Base-by-base conservation (phyloP, 768 basidiomycete genomes). In the Coprinopsis sp. region DNA sequence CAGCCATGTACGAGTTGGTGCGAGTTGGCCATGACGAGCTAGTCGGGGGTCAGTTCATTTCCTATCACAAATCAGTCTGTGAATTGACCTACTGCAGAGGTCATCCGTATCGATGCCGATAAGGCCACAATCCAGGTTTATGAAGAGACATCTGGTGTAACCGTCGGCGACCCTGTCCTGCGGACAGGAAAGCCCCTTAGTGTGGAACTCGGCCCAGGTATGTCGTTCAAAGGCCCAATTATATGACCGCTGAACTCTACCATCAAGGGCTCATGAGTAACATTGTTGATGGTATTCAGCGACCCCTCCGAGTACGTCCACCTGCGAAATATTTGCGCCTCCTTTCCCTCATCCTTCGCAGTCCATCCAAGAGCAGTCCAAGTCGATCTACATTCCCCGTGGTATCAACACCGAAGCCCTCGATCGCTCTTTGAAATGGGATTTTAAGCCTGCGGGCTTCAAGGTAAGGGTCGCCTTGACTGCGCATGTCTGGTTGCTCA, bases 41-140 rank as follows among this genome's bases (percentile, higher is more conserved):
- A 13, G 95, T 97, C 22, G 95, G 95, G 71, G 94, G 93, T 94
- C 58, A 51, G 73, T 64, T n/a, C 16, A 37, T 31, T 45, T 18
- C 8, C 40, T 19, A 18, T 25, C 13, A 27, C 37, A 31, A 24
- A 37, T 24, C 37, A 29, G 23, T 31, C 29, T 49, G 11, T 31
- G 19, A 40, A 28, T 21, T 8, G 22, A 23, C 16, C 7, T 2
- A 21, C 19, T 33, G 18, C 59, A 94, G 96, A 99, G 91, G 96
- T 99, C 58, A 99, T 99, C 59, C 82, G 96, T 58, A 97, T 99
- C 69, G 96, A 98, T 56, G 83, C 83, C 51, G 96, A 99, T 71
- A 95, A 96, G 71, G 90, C 90, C 33, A 98, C 96, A 11, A 97
- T 99, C 51, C 96, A 99, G 66, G 96, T 99, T 8, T 98, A 99